Evolutionary conservation across 2,329 filamentous ascomycete species (phyloP), one percentile per base, ranked within the genome.

Genomic region (Clonostachys rosea): DNA sequence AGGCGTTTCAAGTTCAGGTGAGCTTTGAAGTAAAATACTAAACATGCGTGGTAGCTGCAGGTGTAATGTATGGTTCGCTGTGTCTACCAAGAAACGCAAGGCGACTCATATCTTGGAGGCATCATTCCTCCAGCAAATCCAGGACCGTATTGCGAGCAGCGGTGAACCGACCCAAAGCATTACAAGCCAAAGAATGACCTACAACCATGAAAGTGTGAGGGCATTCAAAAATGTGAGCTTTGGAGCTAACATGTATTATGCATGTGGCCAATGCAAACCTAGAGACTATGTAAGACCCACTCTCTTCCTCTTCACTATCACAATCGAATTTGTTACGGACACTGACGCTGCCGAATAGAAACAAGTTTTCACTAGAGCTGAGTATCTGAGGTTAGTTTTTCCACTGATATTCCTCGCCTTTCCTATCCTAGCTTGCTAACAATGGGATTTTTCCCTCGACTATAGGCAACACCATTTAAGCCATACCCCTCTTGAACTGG

Each of bases 311-410:
- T 10, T 30, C 24, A 10, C 24, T 5, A 42, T 20, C 1, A 42
- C 16, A 3, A 2, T 44, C 3, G 5, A 35, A 44, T 14, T 20
- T 40, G 44, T 40, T 42, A 3, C 40, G 17, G 41, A n/a, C 10
- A 8, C 40, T 43, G 20, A 10, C 10, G n/a, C 8, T 13, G 41
- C 20, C 4, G 41, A 30, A 13, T 34, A 9, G 30, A 44, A 2
- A 44, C 49, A 83, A 79, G 82, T 75, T 3, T 84, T 84, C 51
- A 83, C 79, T 11, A 69, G 81, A 56, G 81, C 80, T 30, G 80
- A 84, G 56, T 80, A 84, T 62, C 63, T 83, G 39, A 78, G 78
- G 79, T 83, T 59, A 51, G 66, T 56, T 10, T 5, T 4, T 30
- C 3, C 24, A 30, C 9, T 10, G 9, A 30, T 10, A 2, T 30